Base-by-base conservation (phyloP, 805 yeast species). In the Ogataea methanolica region DNA sequence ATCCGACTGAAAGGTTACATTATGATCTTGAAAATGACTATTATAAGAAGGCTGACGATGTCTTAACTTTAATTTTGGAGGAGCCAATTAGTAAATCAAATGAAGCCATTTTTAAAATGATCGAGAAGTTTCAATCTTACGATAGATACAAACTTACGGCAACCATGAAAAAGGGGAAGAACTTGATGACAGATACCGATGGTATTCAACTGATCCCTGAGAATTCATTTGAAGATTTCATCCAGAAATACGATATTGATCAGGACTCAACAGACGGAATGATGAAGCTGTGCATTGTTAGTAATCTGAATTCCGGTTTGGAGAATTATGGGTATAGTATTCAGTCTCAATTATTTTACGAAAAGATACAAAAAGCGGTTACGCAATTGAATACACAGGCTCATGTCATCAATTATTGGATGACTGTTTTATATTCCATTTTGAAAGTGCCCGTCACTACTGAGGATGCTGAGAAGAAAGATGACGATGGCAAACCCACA, bases 1-100 rank as follows among this genome's bases (percentile, higher is more conserved):
- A 39, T 11, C 48, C 50, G 1, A 56, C 59, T 5, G 63, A 59
- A 21, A 52, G 56, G 39, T 34, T 35, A 8, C 74, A 76, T 57
- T 74, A 74, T 48, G 61, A 62, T 5, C 44, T 67, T 23, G 95
- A 87, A 58, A 69, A 69, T 37, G 56, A 68, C 17, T 79, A 68
- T 57, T 88, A 87, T 59, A 70, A 65, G 0, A 67, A 68, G 42
- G 96, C 96, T 0, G 91, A 86, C 50, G 56, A 56, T 3, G 50
- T 84, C n/a, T 73, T 94, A 47, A 68, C 72, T 42, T 74, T 71
- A 33, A 63, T 84, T 1, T 60, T 85, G 19, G 66, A 64, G n/a
- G 77, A 70, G 17, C 63, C 73, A 1, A 62, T 70, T 2, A 67
- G 55, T 7, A 71, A 70, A 41, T 74, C 72, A 12, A 59, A 66